Evolutionary conservation across 148 eudicot genomes (phyloP).

Genomic region (Simmondsia chinensis): DNA sequence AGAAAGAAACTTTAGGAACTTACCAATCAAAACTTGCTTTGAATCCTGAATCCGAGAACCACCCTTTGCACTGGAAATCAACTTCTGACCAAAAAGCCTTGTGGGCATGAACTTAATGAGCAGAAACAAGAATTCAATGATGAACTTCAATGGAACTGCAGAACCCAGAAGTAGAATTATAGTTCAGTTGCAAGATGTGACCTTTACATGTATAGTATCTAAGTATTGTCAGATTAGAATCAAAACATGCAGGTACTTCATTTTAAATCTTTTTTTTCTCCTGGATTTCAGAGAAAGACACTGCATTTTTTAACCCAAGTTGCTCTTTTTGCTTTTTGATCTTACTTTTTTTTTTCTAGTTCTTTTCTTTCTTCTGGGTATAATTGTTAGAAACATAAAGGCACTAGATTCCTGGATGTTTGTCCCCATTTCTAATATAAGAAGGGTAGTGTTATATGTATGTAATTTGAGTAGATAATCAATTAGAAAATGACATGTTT

Average conservation of each 20-base stretch:
- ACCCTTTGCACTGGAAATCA: no score
- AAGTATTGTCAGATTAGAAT: slow-evolving; percentile 37
- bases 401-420: slow-evolving; percentile 37
- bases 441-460: no score
- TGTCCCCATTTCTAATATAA: slow-evolving; percentile 46
- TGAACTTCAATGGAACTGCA: neutral
- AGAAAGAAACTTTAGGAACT: no score
- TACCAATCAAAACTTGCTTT: no score
- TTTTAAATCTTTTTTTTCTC: no score
- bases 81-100: no score
- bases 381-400: slow-evolving; percentile 23
- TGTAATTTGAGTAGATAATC: no score
- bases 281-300: slow-evolving; percentile 52
- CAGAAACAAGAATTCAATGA: neutral
- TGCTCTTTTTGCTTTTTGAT: slow-evolving; percentile 9
- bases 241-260: slow-evolving; percentile 14
- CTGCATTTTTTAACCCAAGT: slow-evolving; percentile 19
- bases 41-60: no score
- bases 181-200: slow-evolving; percentile 20
- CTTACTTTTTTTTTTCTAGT: slow-evolving; percentile 11
- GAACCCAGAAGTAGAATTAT: slow-evolving; percentile 12
- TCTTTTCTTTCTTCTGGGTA: slow-evolving; percentile 18
- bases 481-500: no score
- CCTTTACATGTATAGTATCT: slow-evolving; percentile 27
- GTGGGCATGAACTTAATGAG: no score